These are phyloP conservation scores for Cornus kousa DNA, from an alignment of 148 eudicot species.

Conservation along the genomic window DNA sequence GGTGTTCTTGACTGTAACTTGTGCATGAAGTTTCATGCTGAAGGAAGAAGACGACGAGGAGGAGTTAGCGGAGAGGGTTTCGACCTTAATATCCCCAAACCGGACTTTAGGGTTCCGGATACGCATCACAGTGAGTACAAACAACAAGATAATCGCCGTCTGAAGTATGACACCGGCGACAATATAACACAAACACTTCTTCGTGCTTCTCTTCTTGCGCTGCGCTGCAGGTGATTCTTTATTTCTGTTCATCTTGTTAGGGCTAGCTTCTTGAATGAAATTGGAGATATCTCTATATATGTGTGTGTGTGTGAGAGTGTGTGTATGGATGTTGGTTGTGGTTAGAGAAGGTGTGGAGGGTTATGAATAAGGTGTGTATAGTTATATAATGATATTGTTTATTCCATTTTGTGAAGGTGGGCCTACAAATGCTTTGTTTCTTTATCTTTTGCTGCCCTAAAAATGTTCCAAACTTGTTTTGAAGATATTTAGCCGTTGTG, in stretches of 20 bases:
- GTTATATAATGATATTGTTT: background rate
- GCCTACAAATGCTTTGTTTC: too few relatives aligned
- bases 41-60: background rate
- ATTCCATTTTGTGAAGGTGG: background rate
- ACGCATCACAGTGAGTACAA: slow-evolving; percentile 4
- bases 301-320: background rate
- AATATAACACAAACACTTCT: background rate
- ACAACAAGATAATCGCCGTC: background rate
- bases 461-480: background rate
- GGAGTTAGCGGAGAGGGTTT: background rate
- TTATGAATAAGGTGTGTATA: background rate
- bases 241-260: background rate
- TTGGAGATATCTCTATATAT: too few relatives aligned
- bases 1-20: slow-evolving; percentile 7
- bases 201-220: background rate
- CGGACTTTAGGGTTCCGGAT: slow-evolving; percentile 10
- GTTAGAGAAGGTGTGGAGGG: background rate
- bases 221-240: background rate
- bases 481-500: slow-evolving; percentile 1
- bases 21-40: background rate
- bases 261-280: background rate
- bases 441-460: background rate
- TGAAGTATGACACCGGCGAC: background rate
- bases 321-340: background rate
- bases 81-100: background rate